phyloP scores from a whole-genome alignment of 352 stramenopile species.

The Globisporangium polare region DNA sequence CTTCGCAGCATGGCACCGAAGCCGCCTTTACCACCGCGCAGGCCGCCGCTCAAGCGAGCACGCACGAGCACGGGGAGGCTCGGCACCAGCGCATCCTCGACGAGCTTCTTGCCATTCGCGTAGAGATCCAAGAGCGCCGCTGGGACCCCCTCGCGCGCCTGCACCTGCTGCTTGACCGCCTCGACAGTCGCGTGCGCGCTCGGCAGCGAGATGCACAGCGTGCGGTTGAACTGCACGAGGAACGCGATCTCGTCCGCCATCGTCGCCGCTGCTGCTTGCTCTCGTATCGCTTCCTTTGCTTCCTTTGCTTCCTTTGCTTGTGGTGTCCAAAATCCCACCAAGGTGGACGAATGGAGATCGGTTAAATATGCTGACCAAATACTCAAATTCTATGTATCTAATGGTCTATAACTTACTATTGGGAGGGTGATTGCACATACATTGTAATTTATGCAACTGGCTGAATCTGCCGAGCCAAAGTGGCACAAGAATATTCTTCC shows the following conservation, averaged over 20 bases:
- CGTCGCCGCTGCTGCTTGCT: conserved; percentile 1
- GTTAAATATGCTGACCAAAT: not conserved
- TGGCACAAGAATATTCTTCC: too few relatives aligned
- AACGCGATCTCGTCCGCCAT: conserved; percentile 61
- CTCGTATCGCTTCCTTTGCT: not conserved
- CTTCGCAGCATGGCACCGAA: conserved; percentile 85
- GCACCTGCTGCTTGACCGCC: conserved; percentile 36
- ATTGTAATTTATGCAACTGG: too few relatives aligned
- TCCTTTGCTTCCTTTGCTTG: not conserved
- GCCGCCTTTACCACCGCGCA: conserved; percentile 78
- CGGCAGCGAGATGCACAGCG: conserved; percentile 65
- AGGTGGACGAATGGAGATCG: not conserved
- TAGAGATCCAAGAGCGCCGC: conserved; percentile 52
- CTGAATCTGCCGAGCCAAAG: too few relatives aligned
- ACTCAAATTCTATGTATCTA: not conserved
- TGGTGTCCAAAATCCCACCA: not conserved
- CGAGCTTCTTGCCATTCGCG: conserved; percentile 45
- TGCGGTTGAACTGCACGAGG: conserved; percentile 79
- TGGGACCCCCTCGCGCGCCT: conserved; percentile 44
- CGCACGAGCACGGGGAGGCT: conserved; percentile 54
- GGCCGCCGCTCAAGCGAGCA: conserved; percentile 50
- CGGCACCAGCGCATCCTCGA: conserved; percentile 39
- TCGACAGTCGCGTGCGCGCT: conserved; percentile 29
- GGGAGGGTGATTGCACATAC: too few relatives aligned
- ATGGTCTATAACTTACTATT: too few relatives aligned